Base-by-base conservation (phyloP, 139 green algal genomes). In the Marvania coccoides region DNA sequence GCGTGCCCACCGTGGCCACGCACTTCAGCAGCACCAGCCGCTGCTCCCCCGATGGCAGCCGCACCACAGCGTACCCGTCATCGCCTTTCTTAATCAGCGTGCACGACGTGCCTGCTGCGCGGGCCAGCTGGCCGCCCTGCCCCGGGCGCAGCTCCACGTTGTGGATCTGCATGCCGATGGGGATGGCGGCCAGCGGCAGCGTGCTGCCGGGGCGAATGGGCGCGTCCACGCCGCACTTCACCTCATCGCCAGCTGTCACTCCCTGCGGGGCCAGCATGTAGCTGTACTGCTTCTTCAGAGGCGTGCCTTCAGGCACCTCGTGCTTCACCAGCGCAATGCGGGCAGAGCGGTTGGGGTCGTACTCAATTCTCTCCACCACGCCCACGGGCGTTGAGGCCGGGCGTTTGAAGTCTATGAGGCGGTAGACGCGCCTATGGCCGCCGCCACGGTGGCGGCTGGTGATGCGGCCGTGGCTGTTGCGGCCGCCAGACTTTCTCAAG, bases 321-420 rank as follows among this genome's bases (percentile, higher is more conserved):
- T 94, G 87, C 40, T 86, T 71, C 12, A 95, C 58, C 9, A 97
- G 82, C 19, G 88, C 93, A 30, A 98, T 92, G 64, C 82, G 87
- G 7, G 84, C 88, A 28, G 71, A 84, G 29, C 93, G 75, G 70
- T 94, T 94, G n/a, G 93, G 93, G 72, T 98, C 93, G 60, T 92
- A 90, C 69, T 98, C 93, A 6, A 98, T 69, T 0, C 92, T 76
- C 75, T 95, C 66, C 60, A 98, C 87, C 13, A 84, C 56, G 4
- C 76, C 82, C n/a, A 35, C 40, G 15, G 38, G 6, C 8, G 33
- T 69, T 26, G 33, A 53, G 9, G 10, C 24, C 8, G 42, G 8
- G 10, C 82, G 65, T 15, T 76, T 74, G 46, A 91, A 88, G 71
- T 92, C 84, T 10, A 97, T 72, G 1, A 82, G 23, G 31, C 91